Conservation (phyloP, 306 rosid genomes). For the Vicia villosa region DNA sequence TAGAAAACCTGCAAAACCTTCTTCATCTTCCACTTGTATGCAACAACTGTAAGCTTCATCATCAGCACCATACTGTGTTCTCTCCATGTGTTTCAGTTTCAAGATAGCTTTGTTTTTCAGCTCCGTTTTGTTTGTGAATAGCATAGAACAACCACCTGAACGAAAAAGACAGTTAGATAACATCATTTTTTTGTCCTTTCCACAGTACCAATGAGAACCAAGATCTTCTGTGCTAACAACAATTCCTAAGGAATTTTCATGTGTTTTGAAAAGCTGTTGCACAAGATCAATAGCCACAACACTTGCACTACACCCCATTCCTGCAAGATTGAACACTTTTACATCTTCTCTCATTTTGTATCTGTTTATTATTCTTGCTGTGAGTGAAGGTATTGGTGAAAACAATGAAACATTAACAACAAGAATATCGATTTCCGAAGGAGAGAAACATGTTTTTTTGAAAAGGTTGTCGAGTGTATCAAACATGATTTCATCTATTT, state of each 20-base stretch:
- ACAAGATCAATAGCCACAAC: conserved; percentile 73
- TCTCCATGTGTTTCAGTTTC: conserved; percentile 59
- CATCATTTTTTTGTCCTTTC: conserved; percentile 70
- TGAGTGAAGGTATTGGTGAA: conserved; percentile 72
- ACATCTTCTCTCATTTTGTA: conserved; percentile 82
- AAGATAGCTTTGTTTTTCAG: conserved; percentile 53
- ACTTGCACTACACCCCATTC: conserved; percentile 94
- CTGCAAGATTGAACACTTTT: conserved; percentile 69
- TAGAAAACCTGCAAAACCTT: conserved; percentile 63
- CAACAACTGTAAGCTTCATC: conserved; percentile 81
- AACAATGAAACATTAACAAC: conserved; percentile 84
- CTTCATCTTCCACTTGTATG: conserved; percentile 71
- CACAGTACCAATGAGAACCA: conserved; percentile 78
- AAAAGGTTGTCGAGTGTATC: conserved; percentile 72
- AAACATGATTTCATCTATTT: conserved; percentile 73
- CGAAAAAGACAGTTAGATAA: conserved; percentile 83
- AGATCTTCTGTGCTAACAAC: conserved; percentile 85
- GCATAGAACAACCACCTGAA: conserved; percentile 74
- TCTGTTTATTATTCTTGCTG: conserved; percentile 65
- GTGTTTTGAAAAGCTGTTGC: conserved; percentile 58
- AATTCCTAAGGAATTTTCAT: conserved; percentile 50
- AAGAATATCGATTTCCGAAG: conserved; percentile 64
- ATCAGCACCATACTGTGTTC: conserved; percentile 71
- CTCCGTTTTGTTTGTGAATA: conserved; percentile 62
- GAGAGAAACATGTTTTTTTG: conserved; percentile 47